phyloP scores from a whole-genome alignment of 768 basidiomycete species.

The Pleurotus ostreatus region DNA sequence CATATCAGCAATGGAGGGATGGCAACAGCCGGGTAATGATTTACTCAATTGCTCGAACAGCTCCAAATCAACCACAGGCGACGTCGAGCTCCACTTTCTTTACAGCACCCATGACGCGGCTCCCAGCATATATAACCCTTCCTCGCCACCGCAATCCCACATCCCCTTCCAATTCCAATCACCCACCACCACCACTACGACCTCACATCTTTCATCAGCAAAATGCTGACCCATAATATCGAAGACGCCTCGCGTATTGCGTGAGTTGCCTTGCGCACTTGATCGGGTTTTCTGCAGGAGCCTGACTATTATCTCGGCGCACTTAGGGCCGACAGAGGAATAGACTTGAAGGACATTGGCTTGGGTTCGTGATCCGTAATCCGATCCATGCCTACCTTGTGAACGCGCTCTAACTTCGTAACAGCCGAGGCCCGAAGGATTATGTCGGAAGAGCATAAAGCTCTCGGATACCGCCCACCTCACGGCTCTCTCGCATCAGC shows the following conservation, averaged over 20 bases:
- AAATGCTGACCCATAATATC: not conserved
- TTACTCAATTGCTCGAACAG: too few relatives aligned
- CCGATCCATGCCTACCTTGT: not conserved
- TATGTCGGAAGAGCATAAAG: constrained; percentile 7
- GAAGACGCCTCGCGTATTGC: not conserved
- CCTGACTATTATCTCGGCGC: not conserved
- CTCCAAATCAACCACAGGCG: not conserved
- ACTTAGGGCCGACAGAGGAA: not conserved
- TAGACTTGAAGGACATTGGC: constrained; percentile 3
- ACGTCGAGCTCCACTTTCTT: not conserved
- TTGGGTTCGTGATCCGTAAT: not conserved
- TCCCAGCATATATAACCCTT: not conserved
- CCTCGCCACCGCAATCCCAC: not conserved
- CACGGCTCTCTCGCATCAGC: constrained; percentile 4
- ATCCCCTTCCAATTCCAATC: not conserved
- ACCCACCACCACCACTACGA: not conserved
- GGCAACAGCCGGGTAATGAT: too few relatives aligned
- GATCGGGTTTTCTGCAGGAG: not conserved
- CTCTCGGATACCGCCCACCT: constrained; percentile 1
- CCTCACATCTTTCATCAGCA: not conserved
- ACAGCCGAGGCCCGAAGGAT: constrained; percentile 1
- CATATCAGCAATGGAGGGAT: too few relatives aligned
- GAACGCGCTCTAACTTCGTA: not conserved
- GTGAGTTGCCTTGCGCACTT: not conserved
- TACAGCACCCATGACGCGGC: not conserved